Base-by-base conservation (phyloP, 1,284 basidiomycete genomes). In the Leccinum pachyderme region DNA sequence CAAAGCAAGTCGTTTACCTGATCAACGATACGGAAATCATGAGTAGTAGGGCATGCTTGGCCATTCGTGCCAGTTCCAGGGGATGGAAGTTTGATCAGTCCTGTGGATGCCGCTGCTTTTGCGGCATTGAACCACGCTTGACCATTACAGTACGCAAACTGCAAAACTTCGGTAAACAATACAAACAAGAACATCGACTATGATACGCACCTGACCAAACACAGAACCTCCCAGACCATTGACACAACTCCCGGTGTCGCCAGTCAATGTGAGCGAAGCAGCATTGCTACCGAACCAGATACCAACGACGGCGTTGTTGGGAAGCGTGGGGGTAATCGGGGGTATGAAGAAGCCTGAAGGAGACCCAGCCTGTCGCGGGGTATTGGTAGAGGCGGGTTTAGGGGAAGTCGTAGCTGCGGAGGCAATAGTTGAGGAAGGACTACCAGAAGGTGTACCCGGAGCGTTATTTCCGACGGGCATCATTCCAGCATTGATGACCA, bases 251-350 rank as follows among this genome's bases (percentile, higher is more conserved):
- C n/a, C 49, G 25, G 61, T 69, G 9, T 31, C 49, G 2, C 64
- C 65, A 6, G 61, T 67, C 24, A 65, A 45, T 2, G 56, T 69
- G 3, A 69, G 27, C 4, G 59, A 54, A 18, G 11, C 50, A 6
- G 65, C 64, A 37, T 69, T 69, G 24, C 65, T 69, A 29, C 64
- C 64, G 9, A 65, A 65, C 67, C 64, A 65, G 35, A 67, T 55
- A 6, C 65, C 64, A 29, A 65, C 67, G 11, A 67, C 43, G 5
- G 67, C 58, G 9, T 61, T 59, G 32, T 61, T 35, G 13, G 64
- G 67, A 49, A 65, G 49, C 5, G 67, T 65, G 9, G 65, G 67
- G 3, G 50, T 54, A 6, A 59, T 49, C 6, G 67, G 66, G 1
- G 65, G 58, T 15, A 67, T 9, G 24, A 43, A 65, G 44, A 57